phyloP scores from a whole-genome alignment of 2,329 filamentous ascomycete species.

The Paradendryphiella salina region DNA sequence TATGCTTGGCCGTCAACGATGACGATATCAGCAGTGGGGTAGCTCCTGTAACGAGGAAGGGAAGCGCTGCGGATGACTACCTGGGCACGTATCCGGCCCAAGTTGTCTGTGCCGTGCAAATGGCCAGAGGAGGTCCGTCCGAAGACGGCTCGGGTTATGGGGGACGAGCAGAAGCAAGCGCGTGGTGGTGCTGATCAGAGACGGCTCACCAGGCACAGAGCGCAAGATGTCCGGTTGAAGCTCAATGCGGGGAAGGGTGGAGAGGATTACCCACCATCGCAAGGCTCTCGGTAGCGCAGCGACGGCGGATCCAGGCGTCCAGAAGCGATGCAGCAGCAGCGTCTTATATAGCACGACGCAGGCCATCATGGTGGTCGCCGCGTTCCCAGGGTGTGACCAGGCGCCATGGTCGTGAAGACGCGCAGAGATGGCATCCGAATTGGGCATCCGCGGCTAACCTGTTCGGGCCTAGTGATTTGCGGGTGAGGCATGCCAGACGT shows the following conservation, averaged over 20 bases:
- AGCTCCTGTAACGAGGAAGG: slow-evolving; percentile 4
- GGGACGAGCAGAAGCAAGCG: background rate
- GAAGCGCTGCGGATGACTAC: background rate
- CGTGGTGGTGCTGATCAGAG: background rate
- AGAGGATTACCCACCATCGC: background rate
- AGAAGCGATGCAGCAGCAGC: no score
- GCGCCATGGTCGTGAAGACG: background rate
- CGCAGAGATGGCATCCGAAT: background rate
- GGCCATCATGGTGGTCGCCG: background rate
- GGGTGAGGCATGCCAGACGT: slow-evolving; percentile 10
- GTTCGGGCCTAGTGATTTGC: slow-evolving; percentile 13
- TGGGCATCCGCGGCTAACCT: slow-evolving; percentile 1
- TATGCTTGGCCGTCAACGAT: slow-evolving; percentile 32
- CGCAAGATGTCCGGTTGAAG: slow-evolving; percentile 9
- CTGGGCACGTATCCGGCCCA: background rate
- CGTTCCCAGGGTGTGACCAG: background rate
- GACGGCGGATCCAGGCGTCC: background rate
- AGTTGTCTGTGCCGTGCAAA: background rate
- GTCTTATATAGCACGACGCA: background rate
- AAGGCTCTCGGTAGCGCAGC: background rate
- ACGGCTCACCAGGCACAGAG: slow-evolving; percentile 1
- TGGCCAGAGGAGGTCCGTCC: background rate
- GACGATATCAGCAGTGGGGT: slow-evolving; percentile 23
- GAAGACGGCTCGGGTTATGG: background rate
- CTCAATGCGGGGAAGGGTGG: slow-evolving; percentile 11